phyloP scores from a whole-genome alignment of 371 early-diverging fungal genomes.

The Choanephora cucurbitarum region DNA sequence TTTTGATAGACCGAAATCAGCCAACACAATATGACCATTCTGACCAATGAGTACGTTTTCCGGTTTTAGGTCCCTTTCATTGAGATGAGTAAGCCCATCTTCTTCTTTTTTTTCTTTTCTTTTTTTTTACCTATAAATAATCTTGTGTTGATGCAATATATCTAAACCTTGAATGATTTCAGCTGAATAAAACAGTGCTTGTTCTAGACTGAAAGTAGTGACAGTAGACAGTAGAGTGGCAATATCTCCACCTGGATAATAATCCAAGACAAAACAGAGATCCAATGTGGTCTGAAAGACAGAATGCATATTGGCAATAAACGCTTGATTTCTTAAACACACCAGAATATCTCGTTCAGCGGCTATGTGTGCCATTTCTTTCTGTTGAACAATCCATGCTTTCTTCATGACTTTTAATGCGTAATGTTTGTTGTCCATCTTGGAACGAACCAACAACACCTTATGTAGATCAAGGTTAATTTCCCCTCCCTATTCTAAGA shows the following conservation, averaged over 20 bases:
- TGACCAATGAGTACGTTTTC: slow-evolving; percentile 79
- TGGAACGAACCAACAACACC: slow-evolving; percentile 64
- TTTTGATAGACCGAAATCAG: slow-evolving; percentile 88
- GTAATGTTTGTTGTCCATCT: slow-evolving; percentile 48
- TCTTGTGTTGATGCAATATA: slow-evolving; percentile 82
- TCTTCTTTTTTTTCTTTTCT: no score
- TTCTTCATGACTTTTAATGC: slow-evolving; percentile 79
- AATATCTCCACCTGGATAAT: slow-evolving; percentile 81
- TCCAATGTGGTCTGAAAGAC: slow-evolving; percentile 72
- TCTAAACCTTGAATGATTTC: slow-evolving; percentile 87
- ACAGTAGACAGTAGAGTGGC: slow-evolving; percentile 76
- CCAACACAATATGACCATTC: slow-evolving; percentile 85
- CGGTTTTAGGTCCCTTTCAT: slow-evolving; percentile 83
- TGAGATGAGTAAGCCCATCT: no score
- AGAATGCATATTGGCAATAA: slow-evolving; percentile 69
- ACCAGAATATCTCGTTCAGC: slow-evolving; percentile 75
- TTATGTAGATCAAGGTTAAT: no score
- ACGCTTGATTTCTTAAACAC: slow-evolving; percentile 63
- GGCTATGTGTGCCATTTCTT: slow-evolving; percentile 64
- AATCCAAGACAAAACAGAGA: slow-evolving; percentile 86
- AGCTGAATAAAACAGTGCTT: slow-evolving; percentile 83
- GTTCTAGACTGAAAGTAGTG: slow-evolving; percentile 68
- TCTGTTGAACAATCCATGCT: slow-evolving; percentile 59
- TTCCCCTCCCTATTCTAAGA: no score
- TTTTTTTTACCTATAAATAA: slow-evolving; percentile 73